Evolutionary conservation across 345 rosid genomes (phyloP), one percentile per base, ranked within the genome.

Genomic region (Rhodomyrtus tomentosa): DNA sequence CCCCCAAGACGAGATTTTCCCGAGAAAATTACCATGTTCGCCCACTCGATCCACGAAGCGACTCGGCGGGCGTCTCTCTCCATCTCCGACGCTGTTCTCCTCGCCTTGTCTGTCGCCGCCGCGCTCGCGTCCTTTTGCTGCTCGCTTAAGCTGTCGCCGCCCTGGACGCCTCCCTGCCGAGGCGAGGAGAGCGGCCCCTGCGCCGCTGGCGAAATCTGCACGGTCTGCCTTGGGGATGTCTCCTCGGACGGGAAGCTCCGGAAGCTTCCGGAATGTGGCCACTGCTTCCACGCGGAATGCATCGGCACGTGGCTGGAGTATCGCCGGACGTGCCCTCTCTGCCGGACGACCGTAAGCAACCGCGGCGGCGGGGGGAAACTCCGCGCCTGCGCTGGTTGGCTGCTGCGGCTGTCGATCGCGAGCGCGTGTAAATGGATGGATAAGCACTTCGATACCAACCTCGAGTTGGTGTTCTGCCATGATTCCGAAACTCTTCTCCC

Each of bases 221-320:
- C 84, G 40, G 74, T 86, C 54, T 86, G 87, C 82, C 84, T 86
- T 49, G 87, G 48, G 73, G 87, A 86, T 45, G 48, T 82, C 32
- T 55, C 4, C 55, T 45, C 12, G 3, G 82, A 56, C 32, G 80
- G 82, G 82, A 74, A 82, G 79, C 24, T 50, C 50, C 82, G 56
- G 79, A 84, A 3, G 79, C 81, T 86, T 14, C 50, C 82, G 25
- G 74, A 76, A 16, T 86, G 87, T 8, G 68, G 74, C 21, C 87
- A 86, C 55, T 82, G 76, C 81, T 86, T 82, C 85, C 87, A 86
- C 51, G 58, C n/a, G 38, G 87, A 55, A 83, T 86, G 87, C 76
- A 22, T 82, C 62, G 82, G 83, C 9, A 55, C 56, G 83, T 86
- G 87, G 87, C 82, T 86, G 48, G 50, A 9, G 58, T 48, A 22